These are phyloP conservation scores for Myxozyma melibiosi DNA, from an alignment of 805 yeast genomes.

Conservation along the genomic window DNA sequence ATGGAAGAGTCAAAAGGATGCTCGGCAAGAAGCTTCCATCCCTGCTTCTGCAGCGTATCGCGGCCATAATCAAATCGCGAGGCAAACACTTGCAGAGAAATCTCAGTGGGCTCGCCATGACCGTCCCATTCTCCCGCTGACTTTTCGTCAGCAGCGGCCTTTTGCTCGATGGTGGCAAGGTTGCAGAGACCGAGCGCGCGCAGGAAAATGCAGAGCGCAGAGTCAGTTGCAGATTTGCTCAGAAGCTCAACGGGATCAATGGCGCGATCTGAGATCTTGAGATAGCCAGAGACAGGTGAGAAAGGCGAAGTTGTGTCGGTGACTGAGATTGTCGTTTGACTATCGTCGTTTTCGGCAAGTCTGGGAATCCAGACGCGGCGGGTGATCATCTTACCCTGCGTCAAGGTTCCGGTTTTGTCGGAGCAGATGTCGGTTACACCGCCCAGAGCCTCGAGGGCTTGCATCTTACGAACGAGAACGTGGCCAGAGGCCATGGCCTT, in stretches of 20 bases:
- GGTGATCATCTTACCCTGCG: constrained; percentile 80
- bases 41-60: constrained; percentile 42
- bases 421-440: constrained; percentile 80
- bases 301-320: constrained; percentile 23
- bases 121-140: constrained; percentile 60
- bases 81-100: constrained; percentile 79
- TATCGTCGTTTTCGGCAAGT: background rate
- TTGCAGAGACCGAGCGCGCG: constrained; percentile 74
- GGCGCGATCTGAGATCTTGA: constrained; percentile 8
- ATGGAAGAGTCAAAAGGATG: constrained; percentile 77
- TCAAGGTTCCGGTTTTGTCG: constrained; percentile 80
- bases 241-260: constrained; percentile 6
- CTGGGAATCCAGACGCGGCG: constrained; percentile 67
- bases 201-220: constrained; percentile 51
- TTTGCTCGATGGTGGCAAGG: constrained; percentile 64
- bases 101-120: constrained; percentile 88
- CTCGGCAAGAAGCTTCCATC: constrained; percentile 56
- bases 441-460: constrained; percentile 76
- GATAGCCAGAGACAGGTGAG: constrained; percentile 29
- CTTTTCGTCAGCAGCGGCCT: constrained; percentile 3
- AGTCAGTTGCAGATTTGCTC: background rate
- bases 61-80: constrained; percentile 59
- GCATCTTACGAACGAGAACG: constrained; percentile 75
- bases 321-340: constrained; percentile 33
- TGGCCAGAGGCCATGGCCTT: constrained; percentile 67